These are phyloP conservation scores for cucumber (Cucumis sativus) DNA, from an alignment of 306 rosid species.

Conservation along the genomic window Cucumber_9930_V3 NC_026659.2:549001-549500, in stretches of 20 bases:
- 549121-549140: constrained; percentile 38
- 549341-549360: neutral
- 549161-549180: constrained; percentile 54
- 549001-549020: neutral
- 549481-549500: neutral
- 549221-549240: constrained; percentile 39
- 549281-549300: constrained; percentile 16
- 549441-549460: neutral
- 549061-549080: constrained; percentile 18
- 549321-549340: neutral
- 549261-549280: constrained; percentile 56
- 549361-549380: neutral
- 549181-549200: constrained; percentile 41
- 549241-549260: constrained; percentile 43
- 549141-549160: constrained; percentile 25
- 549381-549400: neutral
- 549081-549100: constrained; percentile 34
- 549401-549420: neutral
- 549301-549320: neutral
- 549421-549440: neutral
- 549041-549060: constrained; percentile 17
- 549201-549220: constrained; percentile 44
- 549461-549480: neutral
- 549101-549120: constrained; percentile 44
- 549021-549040: constrained; percentile 18